Evolutionary conservation across 495 filamentous ascomycete genomes (phyloP).

Genomic region (Apiosordaria backusii): DNA sequence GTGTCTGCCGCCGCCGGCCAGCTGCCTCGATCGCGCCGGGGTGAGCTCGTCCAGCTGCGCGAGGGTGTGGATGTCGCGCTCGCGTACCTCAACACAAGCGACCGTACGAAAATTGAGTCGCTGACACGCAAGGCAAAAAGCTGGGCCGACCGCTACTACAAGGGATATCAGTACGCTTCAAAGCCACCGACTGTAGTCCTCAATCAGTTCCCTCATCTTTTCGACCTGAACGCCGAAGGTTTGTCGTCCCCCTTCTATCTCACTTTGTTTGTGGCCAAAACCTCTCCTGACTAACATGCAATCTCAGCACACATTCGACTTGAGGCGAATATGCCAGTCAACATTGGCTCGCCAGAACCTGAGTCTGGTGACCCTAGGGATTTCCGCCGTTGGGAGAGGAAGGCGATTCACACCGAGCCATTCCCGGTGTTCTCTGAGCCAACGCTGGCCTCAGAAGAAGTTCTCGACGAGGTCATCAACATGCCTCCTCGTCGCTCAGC

Average conservation of each 20-base stretch:
- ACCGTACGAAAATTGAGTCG: conserved; percentile 9
- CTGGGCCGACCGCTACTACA: conserved; percentile 26
- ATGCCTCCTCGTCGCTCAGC: conserved; percentile 13
- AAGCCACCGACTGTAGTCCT: conserved; percentile 19
- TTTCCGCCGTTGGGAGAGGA: conserved; percentile 16
- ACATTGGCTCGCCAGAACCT: conserved; percentile 12
- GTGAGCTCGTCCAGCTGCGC: conserved; percentile 17
- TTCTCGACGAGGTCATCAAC: conserved; percentile 27
- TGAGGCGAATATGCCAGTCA: conserved; percentile 6
- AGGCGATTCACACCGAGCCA: conserved; percentile 19
- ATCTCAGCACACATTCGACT: conserved; percentile 19
- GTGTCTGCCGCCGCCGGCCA: not conserved
- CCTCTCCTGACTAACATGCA: not conserved
- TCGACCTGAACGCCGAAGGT: conserved; percentile 26
- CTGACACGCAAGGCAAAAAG: conserved; percentile 22
- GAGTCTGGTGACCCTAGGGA: conserved; percentile 16
- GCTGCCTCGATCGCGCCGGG: conserved; percentile 14
- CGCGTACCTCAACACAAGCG: conserved; percentile 28
- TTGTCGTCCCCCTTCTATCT: not conserved
- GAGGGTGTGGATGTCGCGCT: conserved; percentile 27
- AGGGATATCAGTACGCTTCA: conserved; percentile 20
- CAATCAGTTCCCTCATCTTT: conserved; percentile 23
- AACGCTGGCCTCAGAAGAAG: conserved; percentile 23
- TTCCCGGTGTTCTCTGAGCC: conserved; percentile 28
- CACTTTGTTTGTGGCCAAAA: not conserved